Evolutionary conservation across 176 grass and related monocot species (phyloP), one percentile per base, ranked within the genome.

Genomic region (Stipa capillata): DNA sequence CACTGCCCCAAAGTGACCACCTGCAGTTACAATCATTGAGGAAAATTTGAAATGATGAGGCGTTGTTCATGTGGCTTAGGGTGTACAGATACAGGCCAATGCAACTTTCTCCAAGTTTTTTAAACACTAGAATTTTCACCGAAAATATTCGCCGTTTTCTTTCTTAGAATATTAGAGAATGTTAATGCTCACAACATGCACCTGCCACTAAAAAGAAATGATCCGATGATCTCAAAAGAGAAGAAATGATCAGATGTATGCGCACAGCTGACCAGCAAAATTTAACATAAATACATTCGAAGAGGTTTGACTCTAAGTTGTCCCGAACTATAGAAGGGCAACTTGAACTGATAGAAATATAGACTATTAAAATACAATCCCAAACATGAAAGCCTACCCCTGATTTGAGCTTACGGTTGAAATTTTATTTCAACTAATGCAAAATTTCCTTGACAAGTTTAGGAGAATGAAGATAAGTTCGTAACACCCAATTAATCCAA

Each of bases 1-100:
- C 44, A 66, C 61, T 13, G 95, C 88, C 27, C 92, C 95, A 9
- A 94, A 72, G 49, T 94, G 96, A 32, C 96, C 96, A 57, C 89
- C 96, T 98, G 78, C 49, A 79, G 74, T n/a, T 12, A 48, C 0
- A 61, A 18, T 18, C 59, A 65, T 20, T 59, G 32, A 42, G 16
- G 8, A 40, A 27, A 65, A 39, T 20, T 31, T 7, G 16, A 76
- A 77, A 45, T 77, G 53, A 56, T 77, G 25, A 61, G 54, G 28
- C 36, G 29, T 9, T 17, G 4, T 44, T 60, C 25, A 23, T 57
- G 35, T 17, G 36, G n/a, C 53, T 5, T 24, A 8, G 36, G 72
- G 23, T 8, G 28, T 55, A 42, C 9, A 56, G 3, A 28, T 2
- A 52, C 2, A 52, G 10, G 0, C 11, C 17, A 5, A 55, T 17